Evolutionary conservation across 495 filamentous ascomycete species (phyloP).

Genomic region (Sporormia fimetaria): DNA sequence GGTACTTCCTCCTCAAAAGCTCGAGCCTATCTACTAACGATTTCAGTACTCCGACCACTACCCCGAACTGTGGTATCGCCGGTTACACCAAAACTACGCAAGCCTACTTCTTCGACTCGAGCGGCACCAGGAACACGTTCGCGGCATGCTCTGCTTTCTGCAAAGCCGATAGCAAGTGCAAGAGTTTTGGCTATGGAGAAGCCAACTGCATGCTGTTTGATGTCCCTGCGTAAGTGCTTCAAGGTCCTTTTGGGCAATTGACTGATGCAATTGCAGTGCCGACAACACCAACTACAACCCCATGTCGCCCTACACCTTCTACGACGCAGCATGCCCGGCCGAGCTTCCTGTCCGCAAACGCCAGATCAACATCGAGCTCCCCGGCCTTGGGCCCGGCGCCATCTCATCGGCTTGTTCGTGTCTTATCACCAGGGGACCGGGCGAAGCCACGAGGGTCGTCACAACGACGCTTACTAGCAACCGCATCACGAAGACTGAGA

Average conservation of each 20-base stretch:
- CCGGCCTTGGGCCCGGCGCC: slow-evolving; percentile 1
- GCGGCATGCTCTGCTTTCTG: slow-evolving; percentile 16
- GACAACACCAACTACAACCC: slow-evolving; percentile 21
- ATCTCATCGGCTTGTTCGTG: slow-evolving; percentile 18
- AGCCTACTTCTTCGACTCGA: slow-evolving; percentile 23
- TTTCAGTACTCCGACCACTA: slow-evolving; percentile 1
- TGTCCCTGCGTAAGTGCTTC: slow-evolving; percentile 11
- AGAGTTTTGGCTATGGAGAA: slow-evolving; percentile 21
- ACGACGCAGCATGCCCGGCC: slow-evolving; percentile 11
- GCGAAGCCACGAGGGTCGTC: slow-evolving; percentile 5
- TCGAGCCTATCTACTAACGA: not conserved
- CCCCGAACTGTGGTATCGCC: slow-evolving; percentile 13
- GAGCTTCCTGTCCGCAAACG: slow-evolving; percentile 21
- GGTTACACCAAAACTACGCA: slow-evolving; percentile 17
- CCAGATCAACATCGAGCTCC: slow-evolving; percentile 16
- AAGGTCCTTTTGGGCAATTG: not conserved
- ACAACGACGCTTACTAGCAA: slow-evolving; percentile 3
- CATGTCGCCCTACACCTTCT: slow-evolving; percentile 24
- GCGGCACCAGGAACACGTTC: slow-evolving; percentile 21
- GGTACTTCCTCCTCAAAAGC: not conserved
- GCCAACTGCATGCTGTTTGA: slow-evolving; percentile 24
- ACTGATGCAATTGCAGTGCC: slow-evolving; percentile 6
- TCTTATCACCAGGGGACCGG: slow-evolving; percentile 10
- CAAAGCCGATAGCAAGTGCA: slow-evolving; percentile 21
- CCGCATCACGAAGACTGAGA: slow-evolving; percentile 10